Percentiles rank a stretch among this genome's conserved stretches.
phyloP scores from a whole-genome alignment of 768 basidiomycete genomes.

The Boletus tomentosulus region DNA sequence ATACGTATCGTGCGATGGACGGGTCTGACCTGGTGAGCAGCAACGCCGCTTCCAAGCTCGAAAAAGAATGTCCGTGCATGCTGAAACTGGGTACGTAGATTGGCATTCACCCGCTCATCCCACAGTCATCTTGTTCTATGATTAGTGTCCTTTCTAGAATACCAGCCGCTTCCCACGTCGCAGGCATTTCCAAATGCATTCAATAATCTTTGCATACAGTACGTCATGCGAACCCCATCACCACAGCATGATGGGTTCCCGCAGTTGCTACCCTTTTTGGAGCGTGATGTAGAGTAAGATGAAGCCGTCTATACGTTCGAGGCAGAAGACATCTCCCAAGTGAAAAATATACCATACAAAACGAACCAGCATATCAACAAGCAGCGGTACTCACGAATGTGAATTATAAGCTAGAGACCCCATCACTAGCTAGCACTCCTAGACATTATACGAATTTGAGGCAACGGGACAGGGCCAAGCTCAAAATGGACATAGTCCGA shows the following conservation, averaged over 20 bases:
- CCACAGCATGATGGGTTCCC: conserved; percentile 25
- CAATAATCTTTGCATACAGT: conserved; percentile 63
- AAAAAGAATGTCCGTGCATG: conserved; percentile 49
- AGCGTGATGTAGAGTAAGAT: neutral
- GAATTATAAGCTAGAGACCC: conserved; percentile 29
- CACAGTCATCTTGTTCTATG: conserved; percentile 4
- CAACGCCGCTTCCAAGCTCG: conserved; percentile 48
- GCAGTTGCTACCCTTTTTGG: conserved; percentile 7
- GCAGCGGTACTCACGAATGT: conserved; percentile 6
- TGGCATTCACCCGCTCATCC: neutral
- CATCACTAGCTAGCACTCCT: conserved; percentile 66
- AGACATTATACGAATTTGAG: conserved; percentile 50
- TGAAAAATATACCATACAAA: conserved; percentile 26
- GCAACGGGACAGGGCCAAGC: conserved; percentile 69
- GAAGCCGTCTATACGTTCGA: neutral
- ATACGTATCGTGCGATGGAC: neutral
- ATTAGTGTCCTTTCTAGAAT: conserved; percentile 47
- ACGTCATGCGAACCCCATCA: conserved; percentile 25
- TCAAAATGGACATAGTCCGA: conserved; percentile 62
- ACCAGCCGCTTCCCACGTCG: conserved; percentile 47
- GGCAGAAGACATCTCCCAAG: neutral
- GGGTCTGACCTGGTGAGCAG: conserved; percentile 33
- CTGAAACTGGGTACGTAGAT: conserved; percentile 47
- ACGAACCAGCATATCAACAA: conserved; percentile 28
- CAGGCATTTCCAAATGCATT: conserved; percentile 56